phyloP scores from a whole-genome alignment of 2,329 filamentous ascomycete genomes.

The Stenocarpella maydis region DNA sequence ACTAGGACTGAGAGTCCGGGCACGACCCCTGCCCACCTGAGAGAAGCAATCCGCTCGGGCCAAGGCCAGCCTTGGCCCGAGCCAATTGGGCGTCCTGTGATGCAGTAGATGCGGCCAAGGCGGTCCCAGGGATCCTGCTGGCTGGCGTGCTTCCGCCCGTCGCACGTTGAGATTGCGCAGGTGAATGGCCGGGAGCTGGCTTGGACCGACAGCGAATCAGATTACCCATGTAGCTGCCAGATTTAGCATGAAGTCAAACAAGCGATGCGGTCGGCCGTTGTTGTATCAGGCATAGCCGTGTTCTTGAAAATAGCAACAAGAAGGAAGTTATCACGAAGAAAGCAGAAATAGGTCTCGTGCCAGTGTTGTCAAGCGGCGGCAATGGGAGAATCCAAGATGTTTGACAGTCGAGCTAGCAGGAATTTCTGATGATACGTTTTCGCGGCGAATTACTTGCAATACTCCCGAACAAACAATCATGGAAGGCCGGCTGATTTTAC shows the following conservation, averaged over 20 bases:
- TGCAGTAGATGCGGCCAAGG: constrained; percentile 1
- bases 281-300: neutral
- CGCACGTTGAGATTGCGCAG: too few species aligned
- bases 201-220: neutral
- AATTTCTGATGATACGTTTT: too few species aligned
- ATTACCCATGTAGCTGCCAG: too few species aligned
- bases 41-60: neutral
- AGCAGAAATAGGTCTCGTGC: neutral
- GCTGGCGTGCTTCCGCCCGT: neutral
- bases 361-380: neutral
- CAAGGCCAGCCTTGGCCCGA: neutral
- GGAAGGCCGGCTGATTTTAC: neutral
- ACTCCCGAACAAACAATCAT: neutral
- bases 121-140: neutral
- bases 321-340: rapidly evolving
- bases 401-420: neutral
- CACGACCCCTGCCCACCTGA: constrained; percentile 5
- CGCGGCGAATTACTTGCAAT: neutral
- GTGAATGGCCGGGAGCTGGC: neutral
- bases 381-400: neutral
- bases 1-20: neutral
- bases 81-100: neutral
- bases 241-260: neutral
- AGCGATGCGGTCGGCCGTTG: neutral
- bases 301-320: neutral